Conservation (phyloP, 169 alveolate species). For the Babesia ovis region DNA sequence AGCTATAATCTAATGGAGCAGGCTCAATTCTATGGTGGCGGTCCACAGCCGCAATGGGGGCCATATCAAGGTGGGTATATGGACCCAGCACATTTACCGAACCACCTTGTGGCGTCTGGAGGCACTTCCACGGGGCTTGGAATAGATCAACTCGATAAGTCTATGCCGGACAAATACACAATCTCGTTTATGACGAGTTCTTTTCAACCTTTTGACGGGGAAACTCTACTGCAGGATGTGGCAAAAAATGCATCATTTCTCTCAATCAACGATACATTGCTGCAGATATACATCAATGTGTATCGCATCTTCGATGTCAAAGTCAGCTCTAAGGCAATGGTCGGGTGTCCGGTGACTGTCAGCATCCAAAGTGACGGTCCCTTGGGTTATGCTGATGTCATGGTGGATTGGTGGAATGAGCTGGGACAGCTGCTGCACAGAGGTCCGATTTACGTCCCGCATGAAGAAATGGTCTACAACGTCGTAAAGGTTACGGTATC, state of each 20-base stretch:
- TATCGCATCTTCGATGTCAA: conserved; percentile 29
- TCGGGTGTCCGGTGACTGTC: conserved; percentile 57
- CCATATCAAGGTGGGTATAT: not conserved
- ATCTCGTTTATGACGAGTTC: conserved; percentile 43
- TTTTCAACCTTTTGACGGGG: conserved; percentile 41
- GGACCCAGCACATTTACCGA: not conserved
- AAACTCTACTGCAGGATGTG: conserved; percentile 18
- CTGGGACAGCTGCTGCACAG: conserved; percentile 10
- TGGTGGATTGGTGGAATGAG: conserved; percentile 53
- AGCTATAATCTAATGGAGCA: not conserved
- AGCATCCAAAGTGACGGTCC: conserved; percentile 26
- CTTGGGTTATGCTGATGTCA: conserved; percentile 5
- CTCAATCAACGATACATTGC: conserved; percentile 44
- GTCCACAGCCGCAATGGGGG: not conserved
- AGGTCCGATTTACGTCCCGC: conserved; percentile 35
- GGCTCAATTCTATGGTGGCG: not conserved
- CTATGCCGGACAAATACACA: conserved; percentile 7
- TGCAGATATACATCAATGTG: conserved; percentile 38
- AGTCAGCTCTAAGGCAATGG: conserved; percentile 27
- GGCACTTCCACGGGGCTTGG: not conserved
- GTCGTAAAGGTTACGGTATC: conserved; percentile 35
- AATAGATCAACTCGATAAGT: not conserved
- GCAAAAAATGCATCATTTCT: conserved; percentile 32
- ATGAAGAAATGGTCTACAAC: conserved; percentile 5
- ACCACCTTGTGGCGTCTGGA: not conserved